Evolutionary conservation across 768 basidiomycete species (phyloP).

Genomic region (Trametes sanguinea): DNA sequence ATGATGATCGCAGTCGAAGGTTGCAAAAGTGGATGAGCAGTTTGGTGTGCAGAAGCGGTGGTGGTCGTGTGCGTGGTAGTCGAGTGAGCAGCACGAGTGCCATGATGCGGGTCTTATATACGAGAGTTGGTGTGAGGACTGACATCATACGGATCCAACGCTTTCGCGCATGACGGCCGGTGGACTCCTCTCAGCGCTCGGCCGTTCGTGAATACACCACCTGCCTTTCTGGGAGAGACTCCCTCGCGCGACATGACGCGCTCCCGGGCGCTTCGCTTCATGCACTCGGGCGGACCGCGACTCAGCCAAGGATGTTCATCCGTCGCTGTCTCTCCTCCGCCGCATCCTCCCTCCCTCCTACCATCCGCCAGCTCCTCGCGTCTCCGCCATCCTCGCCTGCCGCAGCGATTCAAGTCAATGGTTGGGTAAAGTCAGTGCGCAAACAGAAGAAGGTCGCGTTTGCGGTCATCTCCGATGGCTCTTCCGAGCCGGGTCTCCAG

Average conservation of each 20-base stretch:
- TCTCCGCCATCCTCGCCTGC: slow-evolving; percentile 15
- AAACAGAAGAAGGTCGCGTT: slow-evolving; percentile 90
- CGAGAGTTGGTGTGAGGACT: not conserved
- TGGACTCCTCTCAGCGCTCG: not conserved
- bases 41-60: not conserved
- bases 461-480: slow-evolving; percentile 81
- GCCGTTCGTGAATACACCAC: slow-evolving; percentile 6
- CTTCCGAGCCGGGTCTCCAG: slow-evolving; percentile 68
- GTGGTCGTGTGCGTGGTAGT: not conserved
- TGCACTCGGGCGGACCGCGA: slow-evolving; percentile 6
- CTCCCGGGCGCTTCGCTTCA: slow-evolving; percentile 12
- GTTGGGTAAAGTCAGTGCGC: slow-evolving; percentile 86
- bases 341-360: slow-evolving; percentile 30
- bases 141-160: slow-evolving; percentile 11
- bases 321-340: slow-evolving; percentile 29
- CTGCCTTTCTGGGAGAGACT: slow-evolving; percentile 13
- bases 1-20: not conserved
- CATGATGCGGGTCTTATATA: not conserved
- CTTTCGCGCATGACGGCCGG: not conserved
- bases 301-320: slow-evolving; percentile 22
- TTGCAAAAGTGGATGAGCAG: no score
- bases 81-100: not conserved
- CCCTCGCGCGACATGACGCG: slow-evolving; percentile 11
- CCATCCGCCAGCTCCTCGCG: slow-evolving; percentile 41
- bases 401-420: slow-evolving; percentile 52